Evolutionary conservation across 805 yeast species (phyloP).

Genomic region (Dipodascus geniculatus): DNA sequence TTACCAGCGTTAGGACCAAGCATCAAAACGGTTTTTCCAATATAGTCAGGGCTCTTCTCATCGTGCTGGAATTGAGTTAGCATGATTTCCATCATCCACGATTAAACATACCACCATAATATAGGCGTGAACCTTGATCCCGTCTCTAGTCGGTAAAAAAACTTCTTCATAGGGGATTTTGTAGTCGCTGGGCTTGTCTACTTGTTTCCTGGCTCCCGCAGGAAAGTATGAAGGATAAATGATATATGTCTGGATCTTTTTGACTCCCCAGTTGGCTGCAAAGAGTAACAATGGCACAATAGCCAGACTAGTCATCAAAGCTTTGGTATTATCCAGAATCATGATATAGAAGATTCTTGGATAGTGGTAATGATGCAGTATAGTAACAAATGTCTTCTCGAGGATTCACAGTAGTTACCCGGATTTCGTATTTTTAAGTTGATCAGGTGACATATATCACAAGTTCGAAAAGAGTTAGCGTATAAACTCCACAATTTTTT

Average conservation of each 20-base stretch:
- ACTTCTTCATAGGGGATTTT: conserved; percentile 56
- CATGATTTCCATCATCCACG: neutral
- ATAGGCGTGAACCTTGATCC: conserved; percentile 54
- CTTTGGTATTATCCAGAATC: neutral
- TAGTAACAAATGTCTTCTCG: too few relatives aligned
- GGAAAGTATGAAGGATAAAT: conserved; percentile 81
- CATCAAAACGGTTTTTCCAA: conserved; percentile 60
- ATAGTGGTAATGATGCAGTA: too few relatives aligned
- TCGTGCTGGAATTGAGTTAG: conserved; percentile 28
- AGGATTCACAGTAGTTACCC: too few relatives aligned
- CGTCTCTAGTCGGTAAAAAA: conserved; percentile 54
- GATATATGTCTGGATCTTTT: conserved; percentile 40
- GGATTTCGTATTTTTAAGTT: neutral
- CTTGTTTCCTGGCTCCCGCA: conserved; percentile 50
- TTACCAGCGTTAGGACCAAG: conserved; percentile 93
- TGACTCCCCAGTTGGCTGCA: conserved; percentile 12
- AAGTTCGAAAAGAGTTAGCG: too few relatives aligned
- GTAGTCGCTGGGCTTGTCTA: conserved; percentile 66
- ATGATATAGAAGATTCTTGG: neutral
- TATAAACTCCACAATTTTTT: too few relatives aligned
- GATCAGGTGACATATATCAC: neutral
- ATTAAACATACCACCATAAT: conserved; percentile 42
- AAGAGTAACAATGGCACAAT: conserved; percentile 9
- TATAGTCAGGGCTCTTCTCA: conserved; percentile 26
- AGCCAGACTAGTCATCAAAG: neutral